These are phyloP conservation scores for Sisymbrium altissimum DNA, from an alignment of 345 rosid species.

Conservation along the genomic window DNA sequence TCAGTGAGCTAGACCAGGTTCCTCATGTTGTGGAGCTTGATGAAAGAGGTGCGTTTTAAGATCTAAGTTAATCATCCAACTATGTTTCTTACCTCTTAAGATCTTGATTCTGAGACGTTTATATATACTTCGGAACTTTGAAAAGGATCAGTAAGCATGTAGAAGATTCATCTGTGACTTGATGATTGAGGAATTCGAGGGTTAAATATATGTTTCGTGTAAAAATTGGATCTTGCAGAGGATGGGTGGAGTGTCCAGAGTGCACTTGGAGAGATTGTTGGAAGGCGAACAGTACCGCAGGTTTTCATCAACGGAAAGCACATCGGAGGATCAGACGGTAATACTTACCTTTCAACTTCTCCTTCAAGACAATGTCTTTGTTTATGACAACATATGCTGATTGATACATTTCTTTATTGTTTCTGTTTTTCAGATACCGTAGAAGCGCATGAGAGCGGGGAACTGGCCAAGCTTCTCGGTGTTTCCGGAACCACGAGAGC, in stretches of 20 bases:
- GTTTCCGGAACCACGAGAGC: conserved; percentile 31
- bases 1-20: conserved; percentile 62
- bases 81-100: background rate
- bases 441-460: conserved; percentile 69
- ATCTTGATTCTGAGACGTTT: background rate
- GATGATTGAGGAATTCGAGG: background rate
- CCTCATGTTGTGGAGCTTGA: conserved; percentile 87
- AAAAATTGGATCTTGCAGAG: conserved; percentile 40
- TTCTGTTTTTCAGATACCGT: conserved; percentile 56
- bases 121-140: background rate
- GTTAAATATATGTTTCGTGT: background rate
- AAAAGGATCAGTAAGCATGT: background rate
- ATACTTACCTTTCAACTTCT: conserved; percentile 8
- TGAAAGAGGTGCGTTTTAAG: conserved; percentile 58
- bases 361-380: background rate
- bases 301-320: conserved; percentile 84
- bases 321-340: conserved; percentile 94
- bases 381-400: background rate
- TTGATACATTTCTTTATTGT: conserved; percentile 1
- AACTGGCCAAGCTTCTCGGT: conserved; percentile 66
- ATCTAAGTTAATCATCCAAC: background rate
- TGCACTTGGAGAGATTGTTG: conserved; percentile 57
- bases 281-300: conserved; percentile 87
- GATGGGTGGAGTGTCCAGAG: conserved; percentile 70
- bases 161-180: background rate